A percentile compares a stretch with the other conserved stretches of the same genome.
Conservation (phyloP, 2,329 filamentous ascomycete genomes). For the Alternaria sp. region DNA sequence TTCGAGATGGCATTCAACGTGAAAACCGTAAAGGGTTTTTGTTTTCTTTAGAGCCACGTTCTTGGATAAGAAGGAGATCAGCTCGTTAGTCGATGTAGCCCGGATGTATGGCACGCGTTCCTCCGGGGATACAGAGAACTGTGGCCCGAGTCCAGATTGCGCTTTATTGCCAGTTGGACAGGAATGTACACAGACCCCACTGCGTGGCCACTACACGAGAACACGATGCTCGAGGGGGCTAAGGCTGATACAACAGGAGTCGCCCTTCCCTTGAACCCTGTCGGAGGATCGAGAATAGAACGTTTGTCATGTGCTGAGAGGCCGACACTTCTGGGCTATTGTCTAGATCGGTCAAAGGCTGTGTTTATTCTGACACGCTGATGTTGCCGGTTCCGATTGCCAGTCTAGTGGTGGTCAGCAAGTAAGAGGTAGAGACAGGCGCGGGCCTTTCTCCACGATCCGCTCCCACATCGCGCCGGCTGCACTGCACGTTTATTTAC, state of each 20-base stretch:
- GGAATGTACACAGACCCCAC: constrained; percentile 45
- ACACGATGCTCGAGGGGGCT: constrained; percentile 31
- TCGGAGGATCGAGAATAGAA: constrained; percentile 21
- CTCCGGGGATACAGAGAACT: constrained; percentile 26
- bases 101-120: constrained; percentile 7
- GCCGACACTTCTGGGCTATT: constrained; percentile 10
- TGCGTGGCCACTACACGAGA: constrained; percentile 36
- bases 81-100: not conserved
- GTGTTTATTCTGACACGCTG: constrained; percentile 10
- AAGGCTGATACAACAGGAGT: constrained; percentile 31
- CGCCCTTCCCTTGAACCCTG: constrained; percentile 19
- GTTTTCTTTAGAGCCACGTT: not conserved
- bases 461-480: constrained; percentile 51
- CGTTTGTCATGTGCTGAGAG: constrained; percentile 19
- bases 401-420: constrained; percentile 47
- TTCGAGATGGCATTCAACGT: constrained; percentile 13
- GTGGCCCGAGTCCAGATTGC: constrained; percentile 45
- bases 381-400: constrained; percentile 7
- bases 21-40: constrained; percentile 5
- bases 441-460: constrained; percentile 48
- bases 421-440: constrained; percentile 45
- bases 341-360: constrained; percentile 16
- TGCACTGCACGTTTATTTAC: constrained; percentile 54
- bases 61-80: not conserved
- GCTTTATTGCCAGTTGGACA: constrained; percentile 41